Evolutionary conservation across 1,284 basidiomycete species (phyloP), one percentile per base, ranked within the genome.

Genomic region (Inonotus hispidus): DNA sequence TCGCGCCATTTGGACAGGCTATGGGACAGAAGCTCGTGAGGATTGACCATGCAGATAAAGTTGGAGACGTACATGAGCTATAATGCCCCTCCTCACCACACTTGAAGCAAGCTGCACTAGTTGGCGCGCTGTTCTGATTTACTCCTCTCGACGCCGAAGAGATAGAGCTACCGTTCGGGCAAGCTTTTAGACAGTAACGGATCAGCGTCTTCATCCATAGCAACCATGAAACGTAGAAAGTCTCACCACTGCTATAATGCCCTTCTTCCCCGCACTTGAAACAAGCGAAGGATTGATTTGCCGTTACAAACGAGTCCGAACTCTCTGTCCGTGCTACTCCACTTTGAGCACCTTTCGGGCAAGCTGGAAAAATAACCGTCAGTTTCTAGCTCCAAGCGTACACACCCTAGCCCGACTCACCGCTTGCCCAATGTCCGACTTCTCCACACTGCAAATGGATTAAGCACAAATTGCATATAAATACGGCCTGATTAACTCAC

Each of bases 391-490:
- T 29, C 21, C n/a, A 32, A 45, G 13, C 19, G 38, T 3, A 13
- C 35, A 14, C 5, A 14, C 11, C 10, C 19, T 8, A 19, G 11
- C 35, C 27, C 25, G 70, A 53, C 72, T 63, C 65, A 87, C 85
- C 75, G 60, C 71, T 80, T 38, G 84, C 80, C 84, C 84, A 88
- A 69, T 88, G 85, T 1, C 73, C 73, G 11, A 66, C 62, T 54
- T 72, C 57, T 2, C 68, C 70, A 50, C 73, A 75, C 66, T 71
- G 59, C n/a, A 43, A 41, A 32, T 32, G 32, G 3, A 3, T 32
- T 32, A 38, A 56, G 59, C 27, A 64, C 27, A 29, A 49, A 11
- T 8, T 25, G 6, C 47, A 27, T 5, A 49, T 3, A 29, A 25
- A 3, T 49, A 68, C 69, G 47, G 53, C 62, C n/a, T n/a, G n/a